These are phyloP conservation scores for Akebia trifoliata DNA, from an alignment of 164 flowering plant species.

Conservation along the genomic window DNA sequence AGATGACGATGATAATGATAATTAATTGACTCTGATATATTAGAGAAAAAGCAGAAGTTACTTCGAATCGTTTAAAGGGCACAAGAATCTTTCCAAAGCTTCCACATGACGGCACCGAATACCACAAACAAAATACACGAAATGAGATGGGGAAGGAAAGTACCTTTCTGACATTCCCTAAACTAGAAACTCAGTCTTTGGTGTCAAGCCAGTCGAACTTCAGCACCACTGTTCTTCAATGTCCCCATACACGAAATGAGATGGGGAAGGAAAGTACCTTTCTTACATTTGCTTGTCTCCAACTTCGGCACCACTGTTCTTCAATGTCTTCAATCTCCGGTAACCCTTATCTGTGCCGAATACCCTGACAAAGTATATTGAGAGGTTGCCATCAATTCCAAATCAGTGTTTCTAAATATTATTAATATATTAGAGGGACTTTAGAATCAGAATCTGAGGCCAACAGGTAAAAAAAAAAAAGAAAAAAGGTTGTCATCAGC, in stretches of 20 bases:
- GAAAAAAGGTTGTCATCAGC: too few relatives aligned
- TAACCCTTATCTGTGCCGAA: constrained; percentile 95
- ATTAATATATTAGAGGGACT: too few relatives aligned
- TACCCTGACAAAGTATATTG: constrained; percentile 45
- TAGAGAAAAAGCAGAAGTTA: too few relatives aligned
- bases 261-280: not conserved
- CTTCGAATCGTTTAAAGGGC: too few relatives aligned
- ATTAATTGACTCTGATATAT: too few relatives aligned
- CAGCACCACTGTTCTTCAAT: too few relatives aligned
- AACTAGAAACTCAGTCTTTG: constrained; percentile 9
- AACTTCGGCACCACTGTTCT: constrained; percentile 34
- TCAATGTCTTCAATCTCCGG: constrained; percentile 75
- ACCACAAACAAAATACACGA: not conserved
- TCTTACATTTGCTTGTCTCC: constrained; percentile 31
- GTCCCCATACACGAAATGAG: not conserved
- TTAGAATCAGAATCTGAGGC: constrained; percentile 2
- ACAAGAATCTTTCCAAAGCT: too few relatives aligned
- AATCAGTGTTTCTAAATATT: not conserved
- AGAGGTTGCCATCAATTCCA: not conserved
- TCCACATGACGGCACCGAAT: too few relatives aligned
- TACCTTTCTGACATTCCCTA: constrained; percentile 1
- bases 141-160: not conserved
- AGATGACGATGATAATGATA: too few relatives aligned
- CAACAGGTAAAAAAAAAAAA: too few relatives aligned
- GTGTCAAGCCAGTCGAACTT: not conserved